Base-by-base conservation (phyloP, 164 flowering plant species). In the Taxillus chinensis region DNA sequence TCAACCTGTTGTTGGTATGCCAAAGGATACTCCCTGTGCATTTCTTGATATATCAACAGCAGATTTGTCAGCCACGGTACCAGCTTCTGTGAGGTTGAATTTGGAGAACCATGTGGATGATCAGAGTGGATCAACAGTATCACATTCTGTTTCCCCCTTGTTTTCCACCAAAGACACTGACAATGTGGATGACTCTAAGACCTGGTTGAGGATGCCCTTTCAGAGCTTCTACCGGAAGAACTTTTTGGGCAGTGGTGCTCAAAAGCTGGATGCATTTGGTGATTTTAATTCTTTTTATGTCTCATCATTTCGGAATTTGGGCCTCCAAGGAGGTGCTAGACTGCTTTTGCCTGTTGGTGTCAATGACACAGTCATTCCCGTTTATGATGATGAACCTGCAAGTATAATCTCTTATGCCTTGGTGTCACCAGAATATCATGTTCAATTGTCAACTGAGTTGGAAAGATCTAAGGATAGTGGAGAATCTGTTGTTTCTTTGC, bases 311-410 rank as follows among this genome's bases (percentile, higher is more conserved):
- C 74, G 86, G 62, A 86, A 82, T 59, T 76, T 75, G 63, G 84
- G 84, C 69, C 75, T 76, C 58, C 82, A 78, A 69, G 74, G 81
- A 70, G 92, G 90, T 12, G 86, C 92, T 12, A 78, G 89, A 70
- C 68, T 85, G 65, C 79, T 85, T 70, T 77, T 87, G 17, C 93
- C 93, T 14, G 80, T 85, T 55, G 95, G 97, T 63, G 66, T 83
- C 12, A 82, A 85, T 73, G 96, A 86, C 55, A 86, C 82, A 63
- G 86, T 89, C 3, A 68, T 95, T 69, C 96, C 95, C 2, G 88
- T 95, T 65, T 87, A 77, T 81, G 99, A 95, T 71, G 96, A 91
- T 77, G 99, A 95, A 68, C 98, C 97, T 41, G 83, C 99, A n/a
- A 95, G 99, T 74, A 68, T 85, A 17, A 91, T 95, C 65, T 60